Conservation (phyloP, 169 alveolate genomes). For the Plasmodium adleri region DNA sequence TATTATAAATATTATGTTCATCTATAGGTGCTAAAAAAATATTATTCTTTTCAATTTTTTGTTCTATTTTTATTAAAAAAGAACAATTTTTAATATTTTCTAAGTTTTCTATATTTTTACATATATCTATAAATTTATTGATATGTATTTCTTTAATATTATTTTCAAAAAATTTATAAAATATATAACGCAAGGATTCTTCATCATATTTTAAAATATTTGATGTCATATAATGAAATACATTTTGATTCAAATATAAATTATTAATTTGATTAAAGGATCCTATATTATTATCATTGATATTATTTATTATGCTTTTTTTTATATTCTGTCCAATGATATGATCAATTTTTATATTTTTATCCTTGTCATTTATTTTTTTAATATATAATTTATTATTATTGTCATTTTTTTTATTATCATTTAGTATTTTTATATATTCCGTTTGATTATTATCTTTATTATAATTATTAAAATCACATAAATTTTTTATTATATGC, state of each 20-base stretch:
- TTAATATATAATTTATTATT: neutral
- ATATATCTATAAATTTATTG: constrained; percentile 7
- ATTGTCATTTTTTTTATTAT: neutral
- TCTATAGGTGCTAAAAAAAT: too few relatives aligned
- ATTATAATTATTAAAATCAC: neutral
- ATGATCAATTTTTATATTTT: too few relatives aligned
- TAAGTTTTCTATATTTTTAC: constrained; percentile 14
- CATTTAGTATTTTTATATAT: neutral
- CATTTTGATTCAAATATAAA: neutral
- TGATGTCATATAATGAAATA: constrained; percentile 11
- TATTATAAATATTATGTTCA: neutral
- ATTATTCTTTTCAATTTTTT: too few relatives aligned
- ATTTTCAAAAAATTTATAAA: constrained; percentile 15
- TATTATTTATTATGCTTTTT: neutral
- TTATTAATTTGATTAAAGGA: neutral
- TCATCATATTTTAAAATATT: neutral
- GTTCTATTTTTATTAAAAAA: neutral
- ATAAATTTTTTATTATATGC: neutral
- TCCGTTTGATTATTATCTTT: neutral
- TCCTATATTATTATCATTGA: neutral
- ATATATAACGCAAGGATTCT: constrained; percentile 19
- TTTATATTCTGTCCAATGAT: neutral
- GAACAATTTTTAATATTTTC: constrained; percentile 51
- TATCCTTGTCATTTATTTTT: too few relatives aligned
- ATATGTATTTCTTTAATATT: neutral